Conservation (phyloP, 106 monocot genomes). For the Allium sativum region DNA sequence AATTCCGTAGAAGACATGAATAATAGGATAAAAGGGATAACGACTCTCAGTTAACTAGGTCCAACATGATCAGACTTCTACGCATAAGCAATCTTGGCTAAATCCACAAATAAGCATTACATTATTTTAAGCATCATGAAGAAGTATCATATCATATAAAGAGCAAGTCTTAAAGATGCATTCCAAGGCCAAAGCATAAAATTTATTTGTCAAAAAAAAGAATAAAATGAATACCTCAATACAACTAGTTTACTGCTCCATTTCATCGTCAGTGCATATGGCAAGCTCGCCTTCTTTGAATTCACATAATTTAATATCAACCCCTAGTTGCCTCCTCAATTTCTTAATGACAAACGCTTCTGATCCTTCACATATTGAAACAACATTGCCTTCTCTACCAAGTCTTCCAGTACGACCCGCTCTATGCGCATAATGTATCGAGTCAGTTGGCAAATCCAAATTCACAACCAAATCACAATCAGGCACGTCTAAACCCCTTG, state of each 20-base stretch:
- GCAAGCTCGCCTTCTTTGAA: constrained; percentile 72
- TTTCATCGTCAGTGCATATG: constrained; percentile 40
- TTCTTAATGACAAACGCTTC: constrained; percentile 90
- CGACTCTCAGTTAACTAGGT: neutral
- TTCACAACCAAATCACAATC: constrained; percentile 95
- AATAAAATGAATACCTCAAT: constrained; percentile 2
- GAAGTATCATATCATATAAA: neutral
- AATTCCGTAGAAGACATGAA: too few species aligned
- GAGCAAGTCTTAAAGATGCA: too few species aligned
- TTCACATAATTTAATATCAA: constrained; percentile 53
- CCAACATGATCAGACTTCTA: neutral
- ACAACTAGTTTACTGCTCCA: constrained; percentile 6
- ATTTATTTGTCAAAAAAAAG: neutral
- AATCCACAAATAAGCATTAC: neutral
- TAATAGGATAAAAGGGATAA: too few species aligned
- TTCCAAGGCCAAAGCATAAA: too few species aligned
- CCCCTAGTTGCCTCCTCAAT: constrained; percentile 53
- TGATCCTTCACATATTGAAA: constrained; percentile 67
- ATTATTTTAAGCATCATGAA: neutral
- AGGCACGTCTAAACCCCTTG: constrained; percentile 86
- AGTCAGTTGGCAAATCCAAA: constrained; percentile 86
- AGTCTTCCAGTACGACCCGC: constrained; percentile 88
- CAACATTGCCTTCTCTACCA: constrained; percentile 72
- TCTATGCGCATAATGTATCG: constrained; percentile 90
- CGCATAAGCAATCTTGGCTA: neutral